These are phyloP conservation scores for Conidiobolus coronatus DNA, from an alignment of 371 early-diverging fungal species.

Conservation along the genomic window DNA sequence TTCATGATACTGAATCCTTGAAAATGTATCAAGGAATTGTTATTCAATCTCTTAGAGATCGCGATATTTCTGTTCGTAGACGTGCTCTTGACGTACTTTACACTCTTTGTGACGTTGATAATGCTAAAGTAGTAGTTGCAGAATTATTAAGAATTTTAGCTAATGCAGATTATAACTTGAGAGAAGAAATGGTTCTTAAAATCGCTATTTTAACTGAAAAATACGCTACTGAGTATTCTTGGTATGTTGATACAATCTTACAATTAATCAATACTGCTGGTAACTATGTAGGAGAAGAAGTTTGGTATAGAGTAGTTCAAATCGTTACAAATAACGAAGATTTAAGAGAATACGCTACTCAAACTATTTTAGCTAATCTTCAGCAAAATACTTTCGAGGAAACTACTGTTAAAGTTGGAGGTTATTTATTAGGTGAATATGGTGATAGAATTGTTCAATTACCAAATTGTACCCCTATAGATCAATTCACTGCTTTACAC, in stretches of 20 bases:
- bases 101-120: slow-evolving; percentile 82
- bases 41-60: slow-evolving; percentile 70
- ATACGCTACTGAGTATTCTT: slow-evolving; percentile 84
- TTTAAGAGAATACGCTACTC: slow-evolving; percentile 78
- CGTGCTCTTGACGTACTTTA: slow-evolving; percentile 86
- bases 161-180: slow-evolving; percentile 69
- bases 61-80: slow-evolving; percentile 86
- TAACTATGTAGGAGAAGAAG: slow-evolving; percentile 84
- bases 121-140: slow-evolving; percentile 65
- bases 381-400: slow-evolving; percentile 74
- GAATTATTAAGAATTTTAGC: slow-evolving; percentile 73
- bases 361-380: slow-evolving; percentile 56
- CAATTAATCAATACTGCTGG: slow-evolving; percentile 87
- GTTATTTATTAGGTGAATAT: slow-evolving; percentile 88
- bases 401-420: slow-evolving; percentile 80
- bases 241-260: slow-evolving; percentile 94
- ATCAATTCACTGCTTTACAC: slow-evolving; percentile 82
- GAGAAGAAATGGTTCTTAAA: slow-evolving; percentile 92
- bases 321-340: slow-evolving; percentile 82
- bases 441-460: slow-evolving; percentile 81
- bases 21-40: slow-evolving; percentile 76
- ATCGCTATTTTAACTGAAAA: slow-evolving; percentile 95
- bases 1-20: slow-evolving; percentile 61
- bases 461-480: slow-evolving; percentile 60
- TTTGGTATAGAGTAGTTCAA: slow-evolving; percentile 93